A percentile compares a stretch with the other conserved stretches of the same genome.
phyloP scores from a whole-genome alignment of 768 basidiomycete genomes.

The Albatrellus ellisii region DNA sequence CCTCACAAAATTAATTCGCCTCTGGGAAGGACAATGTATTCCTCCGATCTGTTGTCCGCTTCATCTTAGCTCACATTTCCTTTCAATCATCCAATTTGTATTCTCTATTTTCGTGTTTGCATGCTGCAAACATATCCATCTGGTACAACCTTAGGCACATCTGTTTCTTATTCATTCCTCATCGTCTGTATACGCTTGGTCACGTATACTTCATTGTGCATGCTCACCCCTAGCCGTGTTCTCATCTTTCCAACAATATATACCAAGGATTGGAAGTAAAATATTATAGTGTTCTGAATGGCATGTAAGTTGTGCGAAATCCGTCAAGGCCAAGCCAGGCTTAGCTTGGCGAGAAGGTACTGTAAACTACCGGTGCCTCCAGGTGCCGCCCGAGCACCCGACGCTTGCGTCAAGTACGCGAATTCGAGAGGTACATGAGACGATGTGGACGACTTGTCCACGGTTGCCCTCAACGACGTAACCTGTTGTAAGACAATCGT shows the following conservation, averaged over 20 bases:
- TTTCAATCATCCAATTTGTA: conserved; percentile 8
- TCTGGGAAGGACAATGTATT: neutral
- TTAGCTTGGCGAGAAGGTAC: conserved; percentile 12
- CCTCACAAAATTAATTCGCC: conserved; percentile 28
- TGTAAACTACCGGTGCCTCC: conserved; percentile 11
- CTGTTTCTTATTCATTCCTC: neutral
- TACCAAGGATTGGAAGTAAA: too few relatives aligned
- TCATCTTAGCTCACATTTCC: neutral
- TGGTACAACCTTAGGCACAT: neutral
- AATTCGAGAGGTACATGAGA: conserved; percentile 12
- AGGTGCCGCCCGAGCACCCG: conserved; percentile 4
- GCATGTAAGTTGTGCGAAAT: too few relatives aligned
- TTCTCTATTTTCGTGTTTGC: conserved; percentile 1
- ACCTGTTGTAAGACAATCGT: conserved; percentile 26
- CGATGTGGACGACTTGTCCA: conserved; percentile 31
- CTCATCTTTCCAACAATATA: too few relatives aligned
- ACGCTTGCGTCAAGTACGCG: conserved; percentile 6
- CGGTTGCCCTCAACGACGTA: conserved; percentile 37
- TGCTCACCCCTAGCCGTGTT: too few relatives aligned
- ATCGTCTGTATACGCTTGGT: too few relatives aligned
- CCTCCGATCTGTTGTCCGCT: neutral
- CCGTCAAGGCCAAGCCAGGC: too few relatives aligned
- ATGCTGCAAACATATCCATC: neutral
- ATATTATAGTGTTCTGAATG: too few relatives aligned
- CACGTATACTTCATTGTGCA: too few relatives aligned